Percentiles rank a stretch among this genome's conserved stretches.
Evolutionary conservation across 2,329 filamentous ascomycete species (phyloP).

Genomic region (Exophiala spinifera): DNA sequence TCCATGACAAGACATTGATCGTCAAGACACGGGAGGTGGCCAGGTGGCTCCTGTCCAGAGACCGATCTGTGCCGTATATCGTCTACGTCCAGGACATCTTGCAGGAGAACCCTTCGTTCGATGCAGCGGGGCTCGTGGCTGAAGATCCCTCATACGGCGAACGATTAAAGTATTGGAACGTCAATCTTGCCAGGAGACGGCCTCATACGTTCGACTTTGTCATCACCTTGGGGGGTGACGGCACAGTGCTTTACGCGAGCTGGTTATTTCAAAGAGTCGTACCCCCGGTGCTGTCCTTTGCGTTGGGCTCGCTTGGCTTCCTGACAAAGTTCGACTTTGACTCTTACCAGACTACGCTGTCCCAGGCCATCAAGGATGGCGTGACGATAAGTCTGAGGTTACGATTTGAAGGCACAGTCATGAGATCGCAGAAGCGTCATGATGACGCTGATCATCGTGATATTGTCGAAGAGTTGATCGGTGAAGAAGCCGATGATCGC

Average conservation of each 20-base stretch:
- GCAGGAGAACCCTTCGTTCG: slow-evolving; percentile 68
- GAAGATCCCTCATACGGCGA: slow-evolving; percentile 55
- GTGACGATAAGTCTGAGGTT: slow-evolving; percentile 84
- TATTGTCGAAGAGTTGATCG: slow-evolving; percentile 84
- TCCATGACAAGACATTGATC: slow-evolving; percentile 79
- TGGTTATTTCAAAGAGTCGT: slow-evolving; percentile 97
- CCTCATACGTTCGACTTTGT: slow-evolving; percentile 93
- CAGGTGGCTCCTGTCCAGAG: slow-evolving; percentile 73
- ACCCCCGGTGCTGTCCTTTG: slow-evolving; percentile 87
- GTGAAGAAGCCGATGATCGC: slow-evolving; percentile 77
- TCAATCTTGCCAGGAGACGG: slow-evolving; percentile 69
- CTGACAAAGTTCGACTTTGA: slow-evolving; percentile 94
- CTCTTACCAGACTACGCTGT: slow-evolving; percentile 66
- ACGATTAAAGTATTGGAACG: slow-evolving; percentile 78
- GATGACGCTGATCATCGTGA: slow-evolving; percentile 52
- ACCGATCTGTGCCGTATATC: slow-evolving; percentile 65
- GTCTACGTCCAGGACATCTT: slow-evolving; percentile 80
- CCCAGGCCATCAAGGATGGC: slow-evolving; percentile 71
- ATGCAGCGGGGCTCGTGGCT: slow-evolving; percentile 64
- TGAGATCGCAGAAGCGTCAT: slow-evolving; percentile 63
- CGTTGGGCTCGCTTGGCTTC: slow-evolving; percentile 90
- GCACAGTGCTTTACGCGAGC: slow-evolving; percentile 90
- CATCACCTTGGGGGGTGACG: slow-evolving; percentile 86
- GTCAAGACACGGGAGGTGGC: slow-evolving; percentile 72
- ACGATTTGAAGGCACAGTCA: slow-evolving; percentile 89